Conservation (phyloP, 2,329 filamentous ascomycete genomes). For the Aspergillus clavatus region DNA sequence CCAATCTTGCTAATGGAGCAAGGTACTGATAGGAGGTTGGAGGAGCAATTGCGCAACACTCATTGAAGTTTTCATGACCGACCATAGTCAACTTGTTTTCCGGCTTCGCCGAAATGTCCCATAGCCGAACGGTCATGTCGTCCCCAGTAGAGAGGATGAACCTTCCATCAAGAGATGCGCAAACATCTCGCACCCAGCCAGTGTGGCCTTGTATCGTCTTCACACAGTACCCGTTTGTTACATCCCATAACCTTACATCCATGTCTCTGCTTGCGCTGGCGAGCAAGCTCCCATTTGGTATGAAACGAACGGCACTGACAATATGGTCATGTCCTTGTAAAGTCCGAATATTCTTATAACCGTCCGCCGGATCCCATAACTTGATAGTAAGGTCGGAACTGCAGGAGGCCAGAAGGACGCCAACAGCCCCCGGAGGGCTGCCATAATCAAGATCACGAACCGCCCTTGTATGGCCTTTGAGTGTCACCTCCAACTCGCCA, state of each 20-base stretch:
- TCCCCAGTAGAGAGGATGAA: conserved; percentile 79
- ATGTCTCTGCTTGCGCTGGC: conserved; percentile 83
- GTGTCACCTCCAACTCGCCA: conserved; percentile 88
- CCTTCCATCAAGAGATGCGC: conserved; percentile 74
- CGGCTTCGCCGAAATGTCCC: conserved; percentile 72
- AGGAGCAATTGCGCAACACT: conserved; percentile 81
- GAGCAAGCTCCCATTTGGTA: conserved; percentile 79
- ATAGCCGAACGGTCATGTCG: conserved; percentile 75
- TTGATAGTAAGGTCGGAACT: conserved; percentile 90
- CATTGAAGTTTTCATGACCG: conserved; percentile 77
- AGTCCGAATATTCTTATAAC: conserved; percentile 93
- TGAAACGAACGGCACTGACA: conserved; percentile 81
- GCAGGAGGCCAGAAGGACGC: conserved; percentile 75
- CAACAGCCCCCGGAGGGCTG: conserved; percentile 73
- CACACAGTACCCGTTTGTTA: conserved; percentile 85
- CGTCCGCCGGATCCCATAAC: conserved; percentile 85
- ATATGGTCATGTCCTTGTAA: conserved; percentile 89
- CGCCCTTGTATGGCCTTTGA: conserved; percentile 81
- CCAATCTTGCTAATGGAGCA: conserved; percentile 69
- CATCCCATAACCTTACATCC: conserved; percentile 84
- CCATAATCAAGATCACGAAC: conserved; percentile 92
- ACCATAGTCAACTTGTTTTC: conserved; percentile 73
- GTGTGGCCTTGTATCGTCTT: conserved; percentile 82
- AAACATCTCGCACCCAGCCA: conserved; percentile 88
- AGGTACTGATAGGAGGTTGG: conserved; percentile 68